Conservation (phyloP, 257 asterid species). For the Nyctanthes arbortristis region DNA sequence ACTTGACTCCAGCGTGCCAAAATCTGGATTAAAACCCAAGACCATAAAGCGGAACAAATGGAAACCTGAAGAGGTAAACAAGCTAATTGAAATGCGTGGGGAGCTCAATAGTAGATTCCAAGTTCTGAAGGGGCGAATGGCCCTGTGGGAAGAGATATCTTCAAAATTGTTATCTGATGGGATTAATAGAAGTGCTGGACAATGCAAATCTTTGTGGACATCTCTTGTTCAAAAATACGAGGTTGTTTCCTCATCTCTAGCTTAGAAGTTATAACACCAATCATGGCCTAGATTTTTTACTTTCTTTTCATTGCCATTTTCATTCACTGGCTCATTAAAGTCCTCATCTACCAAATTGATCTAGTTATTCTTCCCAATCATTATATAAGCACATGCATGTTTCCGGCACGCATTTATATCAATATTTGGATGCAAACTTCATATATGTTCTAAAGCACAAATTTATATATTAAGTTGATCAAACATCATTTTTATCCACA, state of each 20-base stretch:
- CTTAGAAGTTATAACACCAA: constrained; percentile 2
- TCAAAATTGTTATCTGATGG: constrained; percentile 61
- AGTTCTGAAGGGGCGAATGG: constrained; percentile 90
- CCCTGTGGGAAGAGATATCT: constrained; percentile 98
- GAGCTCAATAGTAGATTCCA: constrained; percentile 85
- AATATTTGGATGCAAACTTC: neutral
- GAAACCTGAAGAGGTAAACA: constrained; percentile 87
- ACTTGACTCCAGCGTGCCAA: constrained; percentile 40
- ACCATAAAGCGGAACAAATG: constrained; percentile 74
- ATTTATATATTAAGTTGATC: too few species aligned
- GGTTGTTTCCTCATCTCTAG: too few species aligned
- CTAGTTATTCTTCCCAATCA: neutral
- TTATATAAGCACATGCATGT: too few species aligned
- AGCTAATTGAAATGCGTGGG: constrained; percentile 75
- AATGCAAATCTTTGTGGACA: constrained; percentile 96
- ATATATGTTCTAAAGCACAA: too few species aligned
- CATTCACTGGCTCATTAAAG: neutral
- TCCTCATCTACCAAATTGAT: neutral
- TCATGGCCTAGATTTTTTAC: neutral
- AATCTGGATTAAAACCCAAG: constrained; percentile 48
- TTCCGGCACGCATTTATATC: neutral
- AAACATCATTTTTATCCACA: too few species aligned
- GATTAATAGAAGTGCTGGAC: constrained; percentile 74
- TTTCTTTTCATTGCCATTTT: neutral
- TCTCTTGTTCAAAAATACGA: constrained; percentile 92